These are phyloP conservation scores for Podospora pseudopauciseta DNA, from an alignment of 495 filamentous ascomycete genomes.

Conservation along the genomic window DNA sequence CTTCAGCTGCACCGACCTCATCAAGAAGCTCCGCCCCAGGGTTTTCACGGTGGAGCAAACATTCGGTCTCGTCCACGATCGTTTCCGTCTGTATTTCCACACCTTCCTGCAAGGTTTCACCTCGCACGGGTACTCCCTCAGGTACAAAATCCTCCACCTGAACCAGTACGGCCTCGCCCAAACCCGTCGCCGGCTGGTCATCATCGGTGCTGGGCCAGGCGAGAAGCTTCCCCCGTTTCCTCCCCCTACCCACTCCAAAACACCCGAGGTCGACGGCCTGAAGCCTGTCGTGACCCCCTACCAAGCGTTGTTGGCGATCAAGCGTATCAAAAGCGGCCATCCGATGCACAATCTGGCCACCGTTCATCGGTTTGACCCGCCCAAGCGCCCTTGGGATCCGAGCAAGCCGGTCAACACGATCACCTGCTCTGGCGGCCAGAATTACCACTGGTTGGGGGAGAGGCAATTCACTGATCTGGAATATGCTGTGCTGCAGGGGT, in stretches of 20 bases:
- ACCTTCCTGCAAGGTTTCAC: conserved; percentile 63
- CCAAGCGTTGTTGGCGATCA: conserved; percentile 32
- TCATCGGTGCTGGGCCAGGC: conserved; percentile 77
- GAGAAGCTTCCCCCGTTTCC: conserved; percentile 71
- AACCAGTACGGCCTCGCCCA: conserved; percentile 45
- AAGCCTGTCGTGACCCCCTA: conserved; percentile 32
- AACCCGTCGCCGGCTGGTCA: conserved; percentile 56
- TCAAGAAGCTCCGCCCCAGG: conserved; percentile 60
- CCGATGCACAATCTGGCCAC: conserved; percentile 29
- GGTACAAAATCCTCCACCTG: conserved; percentile 49
- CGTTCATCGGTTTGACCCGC: conserved; percentile 21
- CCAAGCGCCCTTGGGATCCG: conserved; percentile 38
- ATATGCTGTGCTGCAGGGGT: conserved; percentile 70
- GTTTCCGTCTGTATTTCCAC: conserved; percentile 53
- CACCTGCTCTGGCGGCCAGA: conserved; percentile 64
- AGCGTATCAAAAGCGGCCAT: conserved; percentile 45
- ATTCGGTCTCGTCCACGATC: conserved; percentile 54
- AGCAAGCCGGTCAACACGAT: conserved; percentile 53
- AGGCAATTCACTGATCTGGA: conserved; percentile 69
- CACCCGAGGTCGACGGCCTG: conserved; percentile 34
- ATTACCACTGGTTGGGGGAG: conserved; percentile 67
- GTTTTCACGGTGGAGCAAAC: conserved; percentile 86
- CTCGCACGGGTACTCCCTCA: conserved; percentile 62
- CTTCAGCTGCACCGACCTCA: conserved; percentile 57
- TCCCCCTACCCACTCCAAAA: conserved; percentile 58